Percentiles rank a stretch among this genome's conserved stretches.
Evolutionary conservation across 2,329 filamentous ascomycete genomes (phyloP).

Genomic region (Monosporascus sp.): DNA sequence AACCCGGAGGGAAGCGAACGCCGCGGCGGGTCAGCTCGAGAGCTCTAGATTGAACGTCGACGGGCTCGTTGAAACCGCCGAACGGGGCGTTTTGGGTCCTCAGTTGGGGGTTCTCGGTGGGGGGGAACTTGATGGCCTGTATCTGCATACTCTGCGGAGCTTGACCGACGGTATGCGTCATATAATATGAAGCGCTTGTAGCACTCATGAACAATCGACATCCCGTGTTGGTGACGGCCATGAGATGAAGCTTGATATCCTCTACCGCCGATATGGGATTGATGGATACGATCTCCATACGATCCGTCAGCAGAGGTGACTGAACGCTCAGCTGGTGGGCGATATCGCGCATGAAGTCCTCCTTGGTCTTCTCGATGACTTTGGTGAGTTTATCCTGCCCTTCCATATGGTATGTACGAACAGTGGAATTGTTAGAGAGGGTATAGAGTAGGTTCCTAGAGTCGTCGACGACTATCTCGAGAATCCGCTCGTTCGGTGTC

Average conservation of each 20-base stretch:
- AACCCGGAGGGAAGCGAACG: conserved; percentile 73
- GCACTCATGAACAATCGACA: conserved; percentile 90
- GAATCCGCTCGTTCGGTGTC: conserved; percentile 57
- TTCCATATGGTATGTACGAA: conserved; percentile 87
- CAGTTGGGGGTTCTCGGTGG: conserved; percentile 38
- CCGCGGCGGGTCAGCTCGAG: conserved; percentile 47
- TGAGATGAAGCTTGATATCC: conserved; percentile 77
- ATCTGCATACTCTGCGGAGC: conserved; percentile 94
- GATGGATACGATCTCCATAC: conserved; percentile 73
- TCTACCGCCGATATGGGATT: conserved; percentile 76
- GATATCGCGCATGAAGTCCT: conserved; percentile 63
- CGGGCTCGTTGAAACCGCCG: conserved; percentile 30
- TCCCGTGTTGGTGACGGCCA: conserved; percentile 85
- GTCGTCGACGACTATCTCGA: conserved; percentile 83
- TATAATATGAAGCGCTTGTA: conserved; percentile 68
- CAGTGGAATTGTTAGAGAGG: conserved; percentile 79
- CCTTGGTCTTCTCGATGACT: conserved; percentile 61
- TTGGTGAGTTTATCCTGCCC: conserved; percentile 53
- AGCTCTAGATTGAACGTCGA: conserved; percentile 43
- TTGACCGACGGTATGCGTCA: conserved; percentile 52
- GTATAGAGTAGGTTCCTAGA: conserved; percentile 85
- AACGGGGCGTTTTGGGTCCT: conserved; percentile 16
- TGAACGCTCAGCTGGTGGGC: conserved; percentile 72
- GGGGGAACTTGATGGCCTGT: conserved; percentile 94
- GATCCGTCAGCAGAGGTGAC: conserved; percentile 63